Conservation (phyloP, 208 protist genomes). For the Zelonia costaricensis region DNA sequence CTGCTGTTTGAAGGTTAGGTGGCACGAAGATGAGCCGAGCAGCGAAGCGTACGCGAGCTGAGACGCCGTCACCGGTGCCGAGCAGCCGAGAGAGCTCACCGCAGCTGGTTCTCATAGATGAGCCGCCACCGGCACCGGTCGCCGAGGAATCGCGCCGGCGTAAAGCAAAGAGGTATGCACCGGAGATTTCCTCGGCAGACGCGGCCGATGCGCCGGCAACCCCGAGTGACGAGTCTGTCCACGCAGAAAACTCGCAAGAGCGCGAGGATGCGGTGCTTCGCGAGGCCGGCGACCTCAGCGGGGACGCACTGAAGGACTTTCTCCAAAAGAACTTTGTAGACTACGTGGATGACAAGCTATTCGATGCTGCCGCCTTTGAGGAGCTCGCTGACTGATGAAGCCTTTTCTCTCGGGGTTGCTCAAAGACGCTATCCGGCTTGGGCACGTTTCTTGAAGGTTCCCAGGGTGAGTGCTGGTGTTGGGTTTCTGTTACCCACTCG, state of each 20-base stretch:
- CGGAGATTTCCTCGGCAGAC: conserved; percentile 8
- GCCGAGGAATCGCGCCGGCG: neutral
- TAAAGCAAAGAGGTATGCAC: conserved; percentile 21
- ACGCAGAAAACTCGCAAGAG: conserved; percentile 29
- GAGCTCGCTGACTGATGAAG: neutral
- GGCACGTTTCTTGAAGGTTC: no score
- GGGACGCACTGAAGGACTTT: conserved; percentile 67
- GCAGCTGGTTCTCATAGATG: no score
- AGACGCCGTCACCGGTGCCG: conserved; percentile 4
- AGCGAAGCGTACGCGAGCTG: conserved; percentile 1
- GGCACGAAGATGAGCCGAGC: conserved; percentile 8
- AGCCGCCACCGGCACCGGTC: no score
- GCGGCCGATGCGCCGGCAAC: conserved; percentile 1
- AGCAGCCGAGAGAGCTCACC: conserved; percentile 7
- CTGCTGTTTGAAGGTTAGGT: no score
- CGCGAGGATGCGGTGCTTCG: conserved; percentile 51
- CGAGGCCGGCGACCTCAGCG: conserved; percentile 24
- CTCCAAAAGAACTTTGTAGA: conserved; percentile 84
- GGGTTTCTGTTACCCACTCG: no score
- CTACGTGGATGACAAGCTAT: conserved; percentile 58
- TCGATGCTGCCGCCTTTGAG: conserved; percentile 32
- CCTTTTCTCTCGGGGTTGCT: neutral
- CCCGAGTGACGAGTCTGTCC: conserved; percentile 27
- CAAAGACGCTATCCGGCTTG: no score
- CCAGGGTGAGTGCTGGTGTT: no score